Evolutionary conservation across 768 basidiomycete species (phyloP).

Genomic region (Rhodosporidiobolus sp.): DNA sequence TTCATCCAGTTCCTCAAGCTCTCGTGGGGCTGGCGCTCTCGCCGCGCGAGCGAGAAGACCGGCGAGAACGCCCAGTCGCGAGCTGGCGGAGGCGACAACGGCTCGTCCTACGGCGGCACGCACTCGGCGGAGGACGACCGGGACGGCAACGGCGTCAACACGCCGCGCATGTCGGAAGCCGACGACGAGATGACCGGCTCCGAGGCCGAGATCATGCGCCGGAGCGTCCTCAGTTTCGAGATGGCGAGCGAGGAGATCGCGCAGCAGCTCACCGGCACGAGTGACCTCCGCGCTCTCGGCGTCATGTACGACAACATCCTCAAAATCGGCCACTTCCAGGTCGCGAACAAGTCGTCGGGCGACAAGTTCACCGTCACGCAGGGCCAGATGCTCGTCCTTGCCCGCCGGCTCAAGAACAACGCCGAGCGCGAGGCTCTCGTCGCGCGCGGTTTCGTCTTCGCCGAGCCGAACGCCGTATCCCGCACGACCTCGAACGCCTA

Average conservation of each 20-base stretch:
- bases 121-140: neutral
- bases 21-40: constrained; percentile 31
- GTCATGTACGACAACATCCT: constrained; percentile 33
- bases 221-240: constrained; percentile 27
- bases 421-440: constrained; percentile 34
- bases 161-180: neutral
- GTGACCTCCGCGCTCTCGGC: constrained; percentile 18
- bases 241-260: constrained; percentile 35
- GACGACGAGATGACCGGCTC: constrained; percentile 1
- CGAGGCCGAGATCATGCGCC: constrained; percentile 8
- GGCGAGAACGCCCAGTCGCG: neutral
- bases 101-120: neutral
- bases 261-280: constrained; percentile 1
- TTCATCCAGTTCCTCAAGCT: constrained; percentile 32
- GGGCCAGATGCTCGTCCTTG: constrained; percentile 38
- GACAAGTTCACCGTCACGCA: constrained; percentile 35
- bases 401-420: constrained; percentile 26
- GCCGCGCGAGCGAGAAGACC: no score
- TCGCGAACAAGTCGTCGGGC: constrained; percentile 25
- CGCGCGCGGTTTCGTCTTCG: constrained; percentile 31
- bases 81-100: neutral
- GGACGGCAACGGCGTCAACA: neutral
- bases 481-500: constrained; percentile 29
- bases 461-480: constrained; percentile 30
- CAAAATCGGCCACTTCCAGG: constrained; percentile 38